Conservation (phyloP, 306 rosid species). For the Lagenaria siceraria region DNA sequence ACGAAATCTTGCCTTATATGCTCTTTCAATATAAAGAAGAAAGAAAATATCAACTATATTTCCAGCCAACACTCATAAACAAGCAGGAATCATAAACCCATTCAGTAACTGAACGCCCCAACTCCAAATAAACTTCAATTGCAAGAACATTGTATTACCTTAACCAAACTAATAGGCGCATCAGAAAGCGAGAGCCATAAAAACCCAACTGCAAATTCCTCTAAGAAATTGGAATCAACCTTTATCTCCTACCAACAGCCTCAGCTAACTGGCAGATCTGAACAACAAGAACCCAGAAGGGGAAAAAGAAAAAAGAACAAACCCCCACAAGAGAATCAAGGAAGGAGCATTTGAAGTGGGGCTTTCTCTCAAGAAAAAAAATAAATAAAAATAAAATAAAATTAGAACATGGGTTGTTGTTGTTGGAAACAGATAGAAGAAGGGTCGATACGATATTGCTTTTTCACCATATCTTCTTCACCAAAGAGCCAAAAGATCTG, state of each 20-base stretch:
- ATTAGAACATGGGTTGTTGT: conserved; percentile 45
- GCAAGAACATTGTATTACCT: conserved; percentile 22
- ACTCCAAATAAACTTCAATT: neutral
- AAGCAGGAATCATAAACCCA: neutral
- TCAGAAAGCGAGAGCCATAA: neutral
- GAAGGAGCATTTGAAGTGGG: conserved; percentile 30
- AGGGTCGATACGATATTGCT: conserved; percentile 26
- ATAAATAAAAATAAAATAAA: neutral
- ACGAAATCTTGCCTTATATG: neutral
- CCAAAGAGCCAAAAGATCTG: conserved; percentile 32
- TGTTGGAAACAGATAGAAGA: conserved; percentile 46
- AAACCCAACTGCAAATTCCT: neutral
- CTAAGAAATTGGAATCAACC: neutral
- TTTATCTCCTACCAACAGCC: neutral
- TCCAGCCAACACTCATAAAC: neutral
- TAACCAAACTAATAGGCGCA: conserved; percentile 15
- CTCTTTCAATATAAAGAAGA: conserved; percentile 11
- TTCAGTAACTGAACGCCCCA: neutral
- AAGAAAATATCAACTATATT: neutral
- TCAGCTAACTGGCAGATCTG: conserved; percentile 2
- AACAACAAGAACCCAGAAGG: neutral
- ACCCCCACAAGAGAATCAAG: neutral
- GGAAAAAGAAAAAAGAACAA: neutral
- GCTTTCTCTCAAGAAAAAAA: conserved; percentile 25
- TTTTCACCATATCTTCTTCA: conserved; percentile 19